Percentiles rank a stretch among this genome's conserved stretches.
Evolutionary conservation across 2,329 filamentous ascomycete species (phyloP).

Genomic region (Neonectria faginata): DNA sequence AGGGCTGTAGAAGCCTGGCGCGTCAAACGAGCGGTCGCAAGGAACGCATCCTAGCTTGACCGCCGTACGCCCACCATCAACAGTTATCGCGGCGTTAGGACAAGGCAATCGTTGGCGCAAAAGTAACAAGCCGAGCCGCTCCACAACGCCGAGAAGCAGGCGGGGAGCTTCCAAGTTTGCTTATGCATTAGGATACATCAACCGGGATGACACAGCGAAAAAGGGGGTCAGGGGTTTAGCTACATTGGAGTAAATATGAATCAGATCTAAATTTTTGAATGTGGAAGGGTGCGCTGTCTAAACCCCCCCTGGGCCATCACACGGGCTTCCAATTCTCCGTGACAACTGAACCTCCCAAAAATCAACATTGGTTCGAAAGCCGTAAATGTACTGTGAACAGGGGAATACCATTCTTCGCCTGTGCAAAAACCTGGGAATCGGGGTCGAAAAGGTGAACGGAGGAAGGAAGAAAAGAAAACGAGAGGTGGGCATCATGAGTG

Average conservation of each 20-base stretch:
- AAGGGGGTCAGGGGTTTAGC: conserved; percentile 20
- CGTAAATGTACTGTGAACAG: conserved; percentile 44
- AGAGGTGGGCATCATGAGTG: conserved; percentile 21
- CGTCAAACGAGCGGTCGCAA: not conserved
- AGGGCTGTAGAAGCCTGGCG: not conserved
- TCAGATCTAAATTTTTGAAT: conserved; percentile 52
- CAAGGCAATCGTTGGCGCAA: not conserved
- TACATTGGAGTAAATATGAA: conserved; percentile 43
- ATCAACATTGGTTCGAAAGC: conserved; percentile 39
- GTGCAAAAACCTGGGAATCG: conserved; percentile 44
- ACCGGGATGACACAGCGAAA: not conserved
- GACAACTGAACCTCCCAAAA: conserved; percentile 43
- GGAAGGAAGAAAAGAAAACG: conserved; percentile 35
- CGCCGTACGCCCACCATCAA: not conserved
- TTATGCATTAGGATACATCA: conserved; percentile 8
- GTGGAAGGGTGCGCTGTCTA: conserved; percentile 49
- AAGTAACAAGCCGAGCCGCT: conserved; percentile 4
- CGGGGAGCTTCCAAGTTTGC: conserved; percentile 4
- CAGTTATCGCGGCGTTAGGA: not conserved
- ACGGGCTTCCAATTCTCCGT: conserved; percentile 42
- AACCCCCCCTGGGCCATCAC: conserved; percentile 42
- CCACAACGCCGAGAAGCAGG: not conserved
- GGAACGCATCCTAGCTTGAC: not conserved
- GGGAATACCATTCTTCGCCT: conserved; percentile 47
- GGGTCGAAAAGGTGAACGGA: conserved; percentile 35